Conservation (phyloP, 1,284 basidiomycete genomes). For the Cutaneotrichosporon sp. region DNA sequence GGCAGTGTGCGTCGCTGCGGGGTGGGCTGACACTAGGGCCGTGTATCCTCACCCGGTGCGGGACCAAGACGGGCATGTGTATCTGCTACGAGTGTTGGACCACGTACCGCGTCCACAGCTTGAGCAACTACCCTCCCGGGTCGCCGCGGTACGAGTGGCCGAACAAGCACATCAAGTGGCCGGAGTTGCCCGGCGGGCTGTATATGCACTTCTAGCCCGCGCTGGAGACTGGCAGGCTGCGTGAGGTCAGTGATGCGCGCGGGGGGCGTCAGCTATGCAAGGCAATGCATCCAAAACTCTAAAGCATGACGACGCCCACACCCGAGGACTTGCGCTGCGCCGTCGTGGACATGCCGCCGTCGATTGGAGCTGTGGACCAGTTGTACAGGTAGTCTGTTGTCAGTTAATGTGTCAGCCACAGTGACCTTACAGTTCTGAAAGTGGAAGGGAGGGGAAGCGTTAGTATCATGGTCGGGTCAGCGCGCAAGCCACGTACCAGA, state of each 20-base stretch:
- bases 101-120: not conserved
- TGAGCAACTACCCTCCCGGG: not conserved
- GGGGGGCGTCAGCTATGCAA: not conserved
- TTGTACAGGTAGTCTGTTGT: constrained; percentile 78
- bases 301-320: constrained; percentile 55
- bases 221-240: not conserved
- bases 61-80: not conserved
- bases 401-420: not conserved
- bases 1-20: not conserved
- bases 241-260: not conserved
- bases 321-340: constrained; percentile 40
- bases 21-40: not conserved
- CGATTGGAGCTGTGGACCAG: constrained; percentile 77
- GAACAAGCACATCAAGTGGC: not conserved
- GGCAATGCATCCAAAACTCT: constrained; percentile 2
- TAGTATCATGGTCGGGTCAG: constrained; percentile 56
- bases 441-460: not conserved
- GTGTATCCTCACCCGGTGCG: not conserved
- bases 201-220: not conserved
- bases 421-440: constrained; percentile 39
- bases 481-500: constrained; percentile 54
- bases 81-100: not conserved
- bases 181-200: not conserved
- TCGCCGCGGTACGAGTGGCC: not conserved
- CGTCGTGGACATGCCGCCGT: constrained; percentile 58